Conservation (phyloP, 768 basidiomycete species). For the Astraeus odoratus region DNA sequence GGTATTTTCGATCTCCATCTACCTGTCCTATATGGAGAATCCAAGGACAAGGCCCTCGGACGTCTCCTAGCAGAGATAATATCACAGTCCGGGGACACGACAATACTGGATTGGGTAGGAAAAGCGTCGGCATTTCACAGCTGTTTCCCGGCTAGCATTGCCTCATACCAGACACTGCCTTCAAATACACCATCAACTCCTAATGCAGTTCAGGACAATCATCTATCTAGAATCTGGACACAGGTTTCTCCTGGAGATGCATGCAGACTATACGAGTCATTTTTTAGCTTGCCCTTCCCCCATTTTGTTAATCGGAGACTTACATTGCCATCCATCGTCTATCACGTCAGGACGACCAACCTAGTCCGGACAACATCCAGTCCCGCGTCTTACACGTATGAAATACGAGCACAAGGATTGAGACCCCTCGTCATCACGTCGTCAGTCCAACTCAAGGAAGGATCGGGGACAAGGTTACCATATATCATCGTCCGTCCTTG, state of each 20-base stretch:
- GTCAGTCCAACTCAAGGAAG: neutral
- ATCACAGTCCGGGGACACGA: conserved; percentile 1
- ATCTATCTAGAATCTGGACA: too few species aligned
- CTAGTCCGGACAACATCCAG: neutral
- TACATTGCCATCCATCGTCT: neutral
- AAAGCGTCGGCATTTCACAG: conserved; percentile 4
- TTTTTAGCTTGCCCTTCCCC: neutral
- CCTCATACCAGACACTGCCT: neutral
- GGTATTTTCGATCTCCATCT: conserved; percentile 7
- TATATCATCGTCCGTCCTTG: neutral
- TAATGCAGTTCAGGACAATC: too few species aligned
- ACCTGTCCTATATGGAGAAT: conserved; percentile 18
- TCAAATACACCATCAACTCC: too few species aligned
- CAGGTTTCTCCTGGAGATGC: too few species aligned
- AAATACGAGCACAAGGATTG: neutral
- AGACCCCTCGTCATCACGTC: neutral
- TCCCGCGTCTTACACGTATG: neutral
- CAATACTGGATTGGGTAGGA: conserved; percentile 8
- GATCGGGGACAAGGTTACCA: neutral
- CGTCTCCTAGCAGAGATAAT: conserved; percentile 5
- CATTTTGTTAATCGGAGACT: neutral
- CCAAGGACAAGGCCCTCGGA: conserved; percentile 2
- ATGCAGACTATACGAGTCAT: too few species aligned
- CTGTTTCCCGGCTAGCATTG: neutral
- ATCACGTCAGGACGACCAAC: neutral